These are phyloP conservation scores for Mucuna pruriens DNA, from an alignment of 306 rosid species.

Conservation along the genomic window DNA sequence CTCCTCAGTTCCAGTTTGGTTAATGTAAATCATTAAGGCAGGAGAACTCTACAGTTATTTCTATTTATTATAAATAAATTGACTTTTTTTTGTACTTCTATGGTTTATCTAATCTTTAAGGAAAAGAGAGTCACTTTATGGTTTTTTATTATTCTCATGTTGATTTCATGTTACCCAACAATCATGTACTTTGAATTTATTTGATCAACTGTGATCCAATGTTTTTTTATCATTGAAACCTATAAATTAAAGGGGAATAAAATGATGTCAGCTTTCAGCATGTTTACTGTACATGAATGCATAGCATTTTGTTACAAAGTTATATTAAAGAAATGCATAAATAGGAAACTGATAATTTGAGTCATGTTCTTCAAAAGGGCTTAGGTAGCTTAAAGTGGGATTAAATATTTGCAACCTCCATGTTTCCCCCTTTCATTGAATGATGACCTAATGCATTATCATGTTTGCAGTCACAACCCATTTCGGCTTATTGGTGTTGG, in stretches of 20 bases:
- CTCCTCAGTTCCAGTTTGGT: slow-evolving; percentile 6
- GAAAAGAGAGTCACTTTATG: background rate
- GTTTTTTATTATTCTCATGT: background rate
- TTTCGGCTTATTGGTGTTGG: slow-evolving; percentile 98
- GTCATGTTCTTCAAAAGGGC: background rate
- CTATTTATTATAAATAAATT: background rate
- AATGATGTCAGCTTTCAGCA: slow-evolving; percentile 14
- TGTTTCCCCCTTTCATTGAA: slow-evolving; percentile 4
- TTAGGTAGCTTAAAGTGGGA: slow-evolving; percentile 17
- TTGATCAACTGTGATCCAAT: background rate
- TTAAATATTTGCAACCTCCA: slow-evolving; percentile 1
- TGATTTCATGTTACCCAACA: background rate
- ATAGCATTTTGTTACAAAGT: background rate
- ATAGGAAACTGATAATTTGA: slow-evolving; percentile 14
- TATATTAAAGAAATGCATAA: slow-evolving; percentile 20
- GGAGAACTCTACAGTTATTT: background rate
- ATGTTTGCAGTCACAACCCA: slow-evolving; percentile 78
- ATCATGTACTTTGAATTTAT: background rate
- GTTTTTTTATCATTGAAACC: background rate
- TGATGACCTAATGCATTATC: slow-evolving; percentile 33
- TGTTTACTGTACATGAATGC: background rate
- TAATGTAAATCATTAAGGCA: slow-evolving; percentile 17
- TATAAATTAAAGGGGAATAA: slow-evolving; percentile 8
- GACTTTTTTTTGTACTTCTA: background rate
- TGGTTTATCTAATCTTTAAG: slow-evolving; percentile 15